Evolutionary conservation across 2,329 filamentous ascomycete genomes (phyloP).

Genomic region (Pestalotiopsis sp.): DNA sequence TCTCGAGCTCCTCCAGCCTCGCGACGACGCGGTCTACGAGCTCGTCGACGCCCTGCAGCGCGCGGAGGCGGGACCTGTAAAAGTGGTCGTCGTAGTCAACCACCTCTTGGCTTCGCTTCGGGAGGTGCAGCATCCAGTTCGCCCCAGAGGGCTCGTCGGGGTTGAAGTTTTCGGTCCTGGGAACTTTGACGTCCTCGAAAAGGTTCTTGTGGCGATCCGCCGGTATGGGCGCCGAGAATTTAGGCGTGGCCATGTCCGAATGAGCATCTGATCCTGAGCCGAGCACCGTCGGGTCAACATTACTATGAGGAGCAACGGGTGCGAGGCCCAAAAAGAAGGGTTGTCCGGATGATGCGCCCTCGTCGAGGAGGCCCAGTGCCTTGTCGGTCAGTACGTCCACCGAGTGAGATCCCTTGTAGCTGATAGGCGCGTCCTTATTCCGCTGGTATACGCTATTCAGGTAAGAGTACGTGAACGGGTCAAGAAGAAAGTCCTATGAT

Average conservation of each 20-base stretch:
- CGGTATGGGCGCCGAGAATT: conserved; percentile 55
- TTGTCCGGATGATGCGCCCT: conserved; percentile 29
- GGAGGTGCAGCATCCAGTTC: conserved; percentile 45
- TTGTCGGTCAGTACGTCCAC: conserved; percentile 57
- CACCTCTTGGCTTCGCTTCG: conserved; percentile 31
- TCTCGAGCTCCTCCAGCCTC: conserved; percentile 31
- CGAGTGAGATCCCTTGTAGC: conserved; percentile 56
- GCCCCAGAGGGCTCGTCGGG: conserved; percentile 51
- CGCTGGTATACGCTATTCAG: conserved; percentile 62
- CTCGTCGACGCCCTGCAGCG: conserved; percentile 49
- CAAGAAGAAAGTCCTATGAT: conserved; percentile 47
- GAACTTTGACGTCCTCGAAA: conserved; percentile 61
- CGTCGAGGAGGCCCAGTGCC: conserved; percentile 50
- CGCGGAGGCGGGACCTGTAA: conserved; percentile 43
- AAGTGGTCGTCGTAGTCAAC: conserved; percentile 40
- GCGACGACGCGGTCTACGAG: conserved; percentile 42
- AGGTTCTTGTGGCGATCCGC: conserved; percentile 62
- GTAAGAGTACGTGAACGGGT: conserved; percentile 66
- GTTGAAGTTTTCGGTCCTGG: conserved; percentile 69
- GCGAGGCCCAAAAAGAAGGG: conserved; percentile 65
- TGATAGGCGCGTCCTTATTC: conserved; percentile 56
- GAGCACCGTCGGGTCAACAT: conserved; percentile 18
- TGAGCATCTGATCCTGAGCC: background rate
- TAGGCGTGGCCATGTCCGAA: conserved; percentile 22
- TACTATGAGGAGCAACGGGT: conserved; percentile 61